Base-by-base conservation (phyloP, 352 stramenopile species). In the Phytophthora sp. region DNA sequence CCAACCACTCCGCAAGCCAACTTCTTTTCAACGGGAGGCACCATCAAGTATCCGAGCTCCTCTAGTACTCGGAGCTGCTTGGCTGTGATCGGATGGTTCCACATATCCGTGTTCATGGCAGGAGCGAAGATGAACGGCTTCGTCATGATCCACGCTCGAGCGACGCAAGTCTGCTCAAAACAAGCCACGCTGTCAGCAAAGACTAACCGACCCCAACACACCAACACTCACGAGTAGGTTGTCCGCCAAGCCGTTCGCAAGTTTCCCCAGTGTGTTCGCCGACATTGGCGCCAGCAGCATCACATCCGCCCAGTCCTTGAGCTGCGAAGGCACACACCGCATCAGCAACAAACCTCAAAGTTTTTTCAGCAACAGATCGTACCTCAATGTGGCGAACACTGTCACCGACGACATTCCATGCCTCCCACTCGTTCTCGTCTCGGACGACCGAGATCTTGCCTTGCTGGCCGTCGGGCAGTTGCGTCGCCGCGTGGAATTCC, bases 51-150 rank as follows among this genome's bases (percentile, higher is more conserved):
- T 17, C 81, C 75, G 10, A 88, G 82, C 24, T 84, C 76, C 1
- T 59, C 55, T 30, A 97, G 63, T 26, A 88, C 62, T 7, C 45
- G 37, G 37, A 97, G 51, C 32, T 97, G 92, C 53, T 72, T 79
- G 9, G 69, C 69, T 15, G 97, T 99, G 53, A 98, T 75, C 5
- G 95, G 93, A 74, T 99, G 95, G 44, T 94, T 79, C 93, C 95
- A 99, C 97, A 99, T 99, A 63, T 96, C 89, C 12, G 96, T 99
- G 72, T 99, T 99, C 97, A 99, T 99, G 10, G 97, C 96, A 5
- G 97, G 97, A 18, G 94, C 94, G 20, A 97, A 87, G 11, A 99
- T 55, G 18, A 99, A 77, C 6, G 96, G 95, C 62, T 99, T 99
- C 31, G 68, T 76, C 61, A 85, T 86, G 59, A 95, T 94, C 97